Percentiles rank a stretch among this genome's conserved stretches.
Evolutionary conservation across 1,284 basidiomycete species (phyloP).

Genomic region (Cutaneotrichosporon sp.): DNA sequence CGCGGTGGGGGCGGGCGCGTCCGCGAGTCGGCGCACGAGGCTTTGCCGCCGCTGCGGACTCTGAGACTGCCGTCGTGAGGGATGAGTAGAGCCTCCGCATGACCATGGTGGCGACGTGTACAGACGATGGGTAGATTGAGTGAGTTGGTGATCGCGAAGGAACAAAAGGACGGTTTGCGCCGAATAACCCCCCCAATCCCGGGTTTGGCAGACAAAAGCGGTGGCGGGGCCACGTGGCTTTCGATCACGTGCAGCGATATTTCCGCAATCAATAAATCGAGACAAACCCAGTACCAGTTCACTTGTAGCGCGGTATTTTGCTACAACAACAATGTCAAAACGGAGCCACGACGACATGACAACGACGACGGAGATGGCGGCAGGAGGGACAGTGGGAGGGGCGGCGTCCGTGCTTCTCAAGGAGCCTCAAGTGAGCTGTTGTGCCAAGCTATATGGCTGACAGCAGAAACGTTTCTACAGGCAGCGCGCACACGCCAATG

Average conservation of each 20-base stretch:
- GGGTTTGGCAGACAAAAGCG: too few species aligned
- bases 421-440: conserved; percentile 31
- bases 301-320: not conserved
- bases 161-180: conserved; percentile 3
- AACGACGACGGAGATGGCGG: conserved; percentile 5
- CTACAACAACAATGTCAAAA: conserved; percentile 27
- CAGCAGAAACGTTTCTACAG: conserved; percentile 88
- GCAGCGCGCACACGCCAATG: conserved; percentile 96
- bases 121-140: conserved; percentile 1
- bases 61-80: conserved; percentile 7
- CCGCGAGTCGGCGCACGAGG: conserved; percentile 14
- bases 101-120: conserved; percentile 26
- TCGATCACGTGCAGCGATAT: not conserved
- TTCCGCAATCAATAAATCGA: conserved; percentile 19
- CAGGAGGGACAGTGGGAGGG: conserved; percentile 19
- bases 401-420: conserved; percentile 19
- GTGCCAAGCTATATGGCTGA: not conserved
- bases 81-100: conserved; percentile 37
- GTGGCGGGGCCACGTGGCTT: not conserved
- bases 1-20: conserved; percentile 16
- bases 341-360: conserved; percentile 27
- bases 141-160: not conserved
- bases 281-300: conserved; percentile 29
- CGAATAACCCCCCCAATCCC: too few species aligned
- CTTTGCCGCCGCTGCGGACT: not conserved